Percentiles rank a stretch among this genome's conserved stretches.
These are phyloP conservation scores for Stachybotrys chartarum DNA, from an alignment of 2,329 filamentous ascomycete genomes.

Conservation along the genomic window DNA sequence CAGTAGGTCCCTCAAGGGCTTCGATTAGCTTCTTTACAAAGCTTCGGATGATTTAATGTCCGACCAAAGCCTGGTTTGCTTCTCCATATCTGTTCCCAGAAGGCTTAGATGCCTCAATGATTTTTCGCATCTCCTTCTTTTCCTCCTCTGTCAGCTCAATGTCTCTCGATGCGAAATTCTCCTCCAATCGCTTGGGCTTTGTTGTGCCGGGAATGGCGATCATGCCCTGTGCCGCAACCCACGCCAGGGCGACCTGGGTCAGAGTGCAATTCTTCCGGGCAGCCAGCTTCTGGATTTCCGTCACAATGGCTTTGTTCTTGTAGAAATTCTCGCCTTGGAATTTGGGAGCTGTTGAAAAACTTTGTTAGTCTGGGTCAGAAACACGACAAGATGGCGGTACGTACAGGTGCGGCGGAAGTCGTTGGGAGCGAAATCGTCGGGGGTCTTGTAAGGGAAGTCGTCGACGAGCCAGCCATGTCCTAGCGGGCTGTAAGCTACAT, in stretches of 20 bases:
- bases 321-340: slow-evolving; percentile 38
- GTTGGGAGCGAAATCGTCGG: slow-evolving; percentile 35
- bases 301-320: slow-evolving; percentile 32
- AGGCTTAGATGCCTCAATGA: slow-evolving; percentile 20
- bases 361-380: slow-evolving; percentile 13
- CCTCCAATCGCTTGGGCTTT: slow-evolving; percentile 27
- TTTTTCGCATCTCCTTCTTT: slow-evolving; percentile 26
- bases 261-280: slow-evolving; percentile 17
- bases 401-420: slow-evolving; percentile 32
- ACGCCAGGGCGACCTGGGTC: slow-evolving; percentile 29
- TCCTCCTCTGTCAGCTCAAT: slow-evolving; percentile 29
- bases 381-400: slow-evolving; percentile 9
- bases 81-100: not conserved
- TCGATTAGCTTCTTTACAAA: no score
- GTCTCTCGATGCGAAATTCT: slow-evolving; percentile 30
- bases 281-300: slow-evolving; percentile 32
- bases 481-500: slow-evolving; percentile 37
- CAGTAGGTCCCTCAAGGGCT: no score
- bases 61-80: no score
- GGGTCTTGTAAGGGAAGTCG: slow-evolving; percentile 30
- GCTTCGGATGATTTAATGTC: no score
- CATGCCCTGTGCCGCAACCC: slow-evolving; percentile 31
- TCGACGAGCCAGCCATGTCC: slow-evolving; percentile 41
- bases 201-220: slow-evolving; percentile 40
- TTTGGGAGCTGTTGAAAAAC: slow-evolving; percentile 20